phyloP scores from a whole-genome alignment of 495 filamentous ascomycete genomes.

The Sabuloglossum arenarium region DNA sequence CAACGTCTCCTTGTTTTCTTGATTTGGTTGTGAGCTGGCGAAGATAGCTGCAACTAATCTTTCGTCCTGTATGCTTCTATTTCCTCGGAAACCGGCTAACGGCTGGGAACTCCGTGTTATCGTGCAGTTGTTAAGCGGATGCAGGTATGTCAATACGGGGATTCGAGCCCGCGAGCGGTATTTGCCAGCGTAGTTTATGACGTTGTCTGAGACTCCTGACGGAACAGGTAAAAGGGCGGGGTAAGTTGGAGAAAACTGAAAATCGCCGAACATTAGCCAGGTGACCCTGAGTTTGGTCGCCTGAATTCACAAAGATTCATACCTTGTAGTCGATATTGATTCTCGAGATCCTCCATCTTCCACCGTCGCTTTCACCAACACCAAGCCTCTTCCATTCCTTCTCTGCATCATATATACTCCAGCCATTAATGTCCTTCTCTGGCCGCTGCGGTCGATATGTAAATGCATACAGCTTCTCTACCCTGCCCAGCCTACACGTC shows the following conservation, averaged over 20 bases:
- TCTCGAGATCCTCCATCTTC: slow-evolving; percentile 74
- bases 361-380: slow-evolving; percentile 43
- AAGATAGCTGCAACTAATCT: slow-evolving; percentile 86
- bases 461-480: slow-evolving; percentile 89
- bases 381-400: slow-evolving; percentile 68
- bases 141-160: slow-evolving; percentile 76
- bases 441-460: slow-evolving; percentile 49
- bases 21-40: slow-evolving; percentile 38
- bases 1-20: not conserved
- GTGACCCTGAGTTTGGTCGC: not conserved
- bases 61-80: slow-evolving; percentile 90
- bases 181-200: slow-evolving; percentile 76
- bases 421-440: slow-evolving; percentile 62
- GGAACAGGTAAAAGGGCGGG: slow-evolving; percentile 70
- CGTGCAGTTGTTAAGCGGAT: slow-evolving; percentile 91
- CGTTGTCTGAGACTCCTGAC: slow-evolving; percentile 79
- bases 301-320: slow-evolving; percentile 8
- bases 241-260: slow-evolving; percentile 89
- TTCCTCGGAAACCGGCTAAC: slow-evolving; percentile 64
- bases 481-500: slow-evolving; percentile 61
- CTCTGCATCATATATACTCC: slow-evolving; percentile 70
- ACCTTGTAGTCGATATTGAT: slow-evolving; percentile 75
- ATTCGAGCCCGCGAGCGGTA: slow-evolving; percentile 79
- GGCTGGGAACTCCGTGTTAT: slow-evolving; percentile 94
- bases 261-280: not conserved